These are phyloP conservation scores for Auricularia heimuer DNA, from an alignment of 768 basidiomycete genomes.

Conservation along the genomic window DNA sequence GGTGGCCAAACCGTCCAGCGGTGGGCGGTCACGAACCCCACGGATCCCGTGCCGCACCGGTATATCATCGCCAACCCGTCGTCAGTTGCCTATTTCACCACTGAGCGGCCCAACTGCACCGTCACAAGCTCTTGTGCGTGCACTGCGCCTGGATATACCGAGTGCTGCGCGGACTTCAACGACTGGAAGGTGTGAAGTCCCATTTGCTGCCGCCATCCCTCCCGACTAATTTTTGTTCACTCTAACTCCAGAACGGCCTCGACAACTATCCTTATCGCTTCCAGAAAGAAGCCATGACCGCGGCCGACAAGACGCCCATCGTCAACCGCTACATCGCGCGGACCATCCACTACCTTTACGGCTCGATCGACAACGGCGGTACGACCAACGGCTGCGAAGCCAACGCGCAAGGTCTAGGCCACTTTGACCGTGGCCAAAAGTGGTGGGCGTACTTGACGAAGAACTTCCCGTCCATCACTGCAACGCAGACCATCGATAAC, in stretches of 20 bases:
- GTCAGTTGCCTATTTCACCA: background rate
- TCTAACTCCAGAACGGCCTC: background rate
- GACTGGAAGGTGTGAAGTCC: background rate
- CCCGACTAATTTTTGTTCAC: no score
- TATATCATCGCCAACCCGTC: slow-evolving; percentile 1
- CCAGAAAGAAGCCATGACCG: background rate
- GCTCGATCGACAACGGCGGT: background rate
- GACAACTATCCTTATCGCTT: background rate
- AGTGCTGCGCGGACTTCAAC: background rate
- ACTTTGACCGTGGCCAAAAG: background rate
- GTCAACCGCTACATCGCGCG: background rate
- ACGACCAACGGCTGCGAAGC: background rate
- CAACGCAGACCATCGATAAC: background rate
- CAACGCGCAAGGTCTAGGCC: background rate
- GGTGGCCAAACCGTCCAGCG: background rate
- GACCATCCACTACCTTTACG: background rate
- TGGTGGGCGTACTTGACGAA: background rate
- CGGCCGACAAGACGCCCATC: background rate
- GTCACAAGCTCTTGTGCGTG: background rate
- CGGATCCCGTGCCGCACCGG: background rate
- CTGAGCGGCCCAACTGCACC: background rate
- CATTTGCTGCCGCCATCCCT: no score
- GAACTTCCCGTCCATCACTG: background rate
- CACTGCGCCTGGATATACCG: background rate
- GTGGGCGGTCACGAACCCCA: background rate